Conservation (phyloP, 352 stramenopile species). For the Pythium diclinum region DNA sequence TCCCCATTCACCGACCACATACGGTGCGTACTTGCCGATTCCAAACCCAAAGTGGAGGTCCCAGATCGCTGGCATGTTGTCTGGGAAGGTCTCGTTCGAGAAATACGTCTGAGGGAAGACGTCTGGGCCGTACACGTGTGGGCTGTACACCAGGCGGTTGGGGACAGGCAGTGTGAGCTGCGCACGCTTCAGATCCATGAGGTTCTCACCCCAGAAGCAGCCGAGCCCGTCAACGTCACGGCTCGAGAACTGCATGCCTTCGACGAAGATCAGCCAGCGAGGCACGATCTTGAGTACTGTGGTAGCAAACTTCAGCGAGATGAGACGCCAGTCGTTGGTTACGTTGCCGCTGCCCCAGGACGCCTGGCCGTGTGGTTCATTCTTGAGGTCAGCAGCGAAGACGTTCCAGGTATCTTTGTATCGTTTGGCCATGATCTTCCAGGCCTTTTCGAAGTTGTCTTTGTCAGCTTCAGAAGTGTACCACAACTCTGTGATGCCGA, state of each 20-base stretch:
- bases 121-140: conserved; percentile 47
- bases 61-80: conserved; percentile 57
- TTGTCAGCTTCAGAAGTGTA: conserved; percentile 30
- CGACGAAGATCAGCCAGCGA: conserved; percentile 52
- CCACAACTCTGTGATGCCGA: conserved; percentile 41
- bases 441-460: conserved; percentile 30
- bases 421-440: conserved; percentile 34
- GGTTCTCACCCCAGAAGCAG: conserved; percentile 50
- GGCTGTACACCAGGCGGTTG: conserved; percentile 47
- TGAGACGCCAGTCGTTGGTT: conserved; percentile 48
- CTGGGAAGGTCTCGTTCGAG: conserved; percentile 29
- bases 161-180: conserved; percentile 31
- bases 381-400: conserved; percentile 50
- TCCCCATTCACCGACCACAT: conserved; percentile 66
- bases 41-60: conserved; percentile 50
- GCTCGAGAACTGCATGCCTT: conserved; percentile 40
- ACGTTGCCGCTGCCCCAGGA: conserved; percentile 39
- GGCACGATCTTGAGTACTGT: conserved; percentile 31
- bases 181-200: conserved; percentile 29
- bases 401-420: conserved; percentile 47
- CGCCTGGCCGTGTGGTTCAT: conserved; percentile 51
- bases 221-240: conserved; percentile 26
- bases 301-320: conserved; percentile 26
- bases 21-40: conserved; percentile 13
- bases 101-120: conserved; percentile 50